These are phyloP conservation scores for Alternaria alternata DNA, from an alignment of 2,329 filamentous ascomycete species.

Conservation along the genomic window DNA sequence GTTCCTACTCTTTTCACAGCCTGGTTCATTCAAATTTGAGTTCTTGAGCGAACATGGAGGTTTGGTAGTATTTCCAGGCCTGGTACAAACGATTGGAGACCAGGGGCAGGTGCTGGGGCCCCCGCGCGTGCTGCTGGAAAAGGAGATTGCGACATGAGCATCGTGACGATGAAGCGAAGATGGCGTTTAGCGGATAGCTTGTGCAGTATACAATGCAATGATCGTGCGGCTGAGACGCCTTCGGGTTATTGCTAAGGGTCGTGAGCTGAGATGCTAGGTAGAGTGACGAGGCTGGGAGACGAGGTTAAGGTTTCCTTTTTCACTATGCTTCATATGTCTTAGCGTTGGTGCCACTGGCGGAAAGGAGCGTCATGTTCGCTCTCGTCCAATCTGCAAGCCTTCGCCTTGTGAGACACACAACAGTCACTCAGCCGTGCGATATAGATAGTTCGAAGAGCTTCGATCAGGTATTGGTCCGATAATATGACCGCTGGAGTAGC, in stretches of 20 bases:
- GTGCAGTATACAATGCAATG: neutral
- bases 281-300: slow-evolving; percentile 12
- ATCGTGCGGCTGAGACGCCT: neutral
- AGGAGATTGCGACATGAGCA: slow-evolving; percentile 21
- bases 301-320: slow-evolving; percentile 10
- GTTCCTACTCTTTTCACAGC: slow-evolving; percentile 37
- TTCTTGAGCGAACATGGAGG: slow-evolving; percentile 25
- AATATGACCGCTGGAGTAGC: neutral
- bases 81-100: slow-evolving; percentile 39
- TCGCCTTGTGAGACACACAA: neutral
- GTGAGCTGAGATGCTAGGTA: neutral
- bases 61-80: slow-evolving; percentile 36
- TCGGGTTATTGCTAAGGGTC: neutral
- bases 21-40: slow-evolving; percentile 39
- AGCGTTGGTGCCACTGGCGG: slow-evolving; percentile 1
- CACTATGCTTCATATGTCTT: neutral
- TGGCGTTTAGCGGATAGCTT: neutral
- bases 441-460: neutral
- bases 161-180: neutral
- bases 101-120: slow-evolving; percentile 27
- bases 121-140: slow-evolving; percentile 22
- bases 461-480: neutral
- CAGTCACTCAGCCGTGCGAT: neutral
- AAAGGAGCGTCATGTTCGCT: neutral
- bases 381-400: neutral